Evolutionary conservation across 1,284 basidiomycete species (phyloP), one percentile per base, ranked within the genome.

Genomic region (Schizophyllum commune): DNA sequence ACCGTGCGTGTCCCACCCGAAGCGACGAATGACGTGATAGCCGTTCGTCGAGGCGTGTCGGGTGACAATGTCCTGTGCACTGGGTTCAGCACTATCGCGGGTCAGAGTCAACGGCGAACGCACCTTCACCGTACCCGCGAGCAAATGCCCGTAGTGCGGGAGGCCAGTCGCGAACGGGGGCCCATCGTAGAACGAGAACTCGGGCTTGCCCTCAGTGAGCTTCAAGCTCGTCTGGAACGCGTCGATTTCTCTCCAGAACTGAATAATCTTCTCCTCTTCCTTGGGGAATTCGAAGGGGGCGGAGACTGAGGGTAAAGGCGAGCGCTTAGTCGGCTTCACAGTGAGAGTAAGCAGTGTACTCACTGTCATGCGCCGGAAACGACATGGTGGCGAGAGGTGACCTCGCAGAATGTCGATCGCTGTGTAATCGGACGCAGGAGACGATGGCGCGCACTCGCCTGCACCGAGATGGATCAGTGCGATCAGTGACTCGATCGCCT

Each of bases 1-100:
- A 61, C 96, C 97, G 77, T 99, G 97, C 32, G 96, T 98, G 76
- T 99, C 97, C 97, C 97, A 99, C 59, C 97, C 97, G 74, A 99
- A 99, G 60, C 97, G 86, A 64, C 97, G 90, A 65, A 91, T 87
- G 68, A 99, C 97, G 72, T 98, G 92, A 77, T 88, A 89, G 11
- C 97, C 97, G 58, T 91, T 96, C 52, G 94, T 89, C 73, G 94
- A 89, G 2, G 96, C 96, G 77, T 97, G 94, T 64, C 96, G 85
- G 56, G 96, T 98, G 62, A 98, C 94, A 70, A 98, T 95, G 73
- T 98, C 96, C 94, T 96, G 65, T 20, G 57, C 55, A 61, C 33
- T 51, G 63, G 32, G 62, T 58, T 58, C 52, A 39, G 32, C 56
- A 47, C 32, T n/a, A 20, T 4, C 9, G 21, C 32, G 22, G 9